Evolutionary conservation across 225 moss, liverwort and hornwort species (phyloP).

Genomic region (Marchantia paleacea): DNA sequence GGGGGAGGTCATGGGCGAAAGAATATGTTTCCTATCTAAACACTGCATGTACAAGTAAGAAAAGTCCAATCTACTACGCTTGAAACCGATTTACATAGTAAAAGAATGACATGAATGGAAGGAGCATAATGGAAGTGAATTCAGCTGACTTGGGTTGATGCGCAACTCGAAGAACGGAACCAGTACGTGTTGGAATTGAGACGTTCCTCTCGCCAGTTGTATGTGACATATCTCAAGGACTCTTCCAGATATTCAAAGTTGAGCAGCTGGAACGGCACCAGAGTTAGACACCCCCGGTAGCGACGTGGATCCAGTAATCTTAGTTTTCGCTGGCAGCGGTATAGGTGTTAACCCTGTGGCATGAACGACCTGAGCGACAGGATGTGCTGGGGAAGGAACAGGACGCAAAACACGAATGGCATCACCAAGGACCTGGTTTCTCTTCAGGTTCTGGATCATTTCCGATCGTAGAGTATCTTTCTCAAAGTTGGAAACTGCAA

Average conservation of each 20-base stretch:
- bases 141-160: not conserved
- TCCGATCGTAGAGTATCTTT: slow-evolving; percentile 31
- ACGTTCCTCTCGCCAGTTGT: too few species aligned
- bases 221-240: not conserved
- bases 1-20: not conserved
- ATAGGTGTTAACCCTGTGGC: slow-evolving; percentile 10
- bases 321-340: slow-evolving; percentile 16
- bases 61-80: not conserved
- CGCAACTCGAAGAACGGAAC: not conserved
- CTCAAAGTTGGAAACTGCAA: slow-evolving; percentile 40
- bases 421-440: slow-evolving; percentile 26
- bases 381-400: slow-evolving; percentile 28
- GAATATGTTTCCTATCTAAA: slow-evolving; percentile 7
- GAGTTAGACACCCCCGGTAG: slow-evolving; percentile 26
- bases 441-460: slow-evolving; percentile 26
- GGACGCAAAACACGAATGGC: slow-evolving; percentile 30
- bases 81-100: not conserved
- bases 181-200: too few species aligned
- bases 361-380: slow-evolving; percentile 6
- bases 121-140: not conserved
- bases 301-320: slow-evolving; percentile 7
- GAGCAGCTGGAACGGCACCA: slow-evolving; percentile 23
- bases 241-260: slow-evolving; percentile 4
- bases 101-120: not conserved
- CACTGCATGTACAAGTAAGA: slow-evolving; percentile 4